Evolutionary conservation across 2,329 filamentous ascomycete species (phyloP), one percentile per base, ranked within the genome.

Genomic region (Pezicula rhizophila): DNA sequence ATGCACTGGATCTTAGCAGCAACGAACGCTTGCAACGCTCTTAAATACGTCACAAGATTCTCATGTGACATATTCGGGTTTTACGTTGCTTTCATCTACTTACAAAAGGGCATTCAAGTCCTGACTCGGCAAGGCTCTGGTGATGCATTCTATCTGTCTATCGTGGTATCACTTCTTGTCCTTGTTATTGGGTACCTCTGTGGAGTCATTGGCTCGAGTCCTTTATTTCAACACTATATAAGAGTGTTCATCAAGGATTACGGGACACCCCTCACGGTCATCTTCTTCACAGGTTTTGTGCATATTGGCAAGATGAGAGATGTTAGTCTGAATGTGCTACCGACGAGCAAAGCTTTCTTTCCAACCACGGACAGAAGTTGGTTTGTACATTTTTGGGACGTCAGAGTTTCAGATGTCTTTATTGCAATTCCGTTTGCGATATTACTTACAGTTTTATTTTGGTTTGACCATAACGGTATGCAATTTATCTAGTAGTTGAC

Each of bases 51-150:
- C 18, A 96, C 90, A 1, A 79, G 89, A 12, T 96, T 96, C 64
- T 89, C 89, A 20, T 95, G 90, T 69, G 90, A 96, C 66, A 93
- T 92, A 60, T 95, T 96, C 57, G 90, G 89, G 45, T 95, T 95
- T 70, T 95, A 95, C 64, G 89, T 95, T 42, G 89, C 89, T 49
- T 90, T 87, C 63, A 92, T 95, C 66, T 95, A 95, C 64, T 75
- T 95, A 17, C 89, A 95, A 63, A 95, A 95, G 68, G 89, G 89
- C 14, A 85, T 95, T 53, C 88, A 95, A 67, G 87, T 95, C 12
- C 77, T 95, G 17, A 84, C 83, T 39, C 78, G 85, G 11, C 85
- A 95, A 60, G 90, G 87, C 67, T 62, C 74, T 65, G 67, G 73
- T 57, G 50, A 76, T 74, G 43, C 85, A 64, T 72, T 93, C 71